Evolutionary conservation across 169 alveolate genomes (phyloP), one percentile per base, ranked within the genome.

Genomic region (Plasmodium yoelii): DNA sequence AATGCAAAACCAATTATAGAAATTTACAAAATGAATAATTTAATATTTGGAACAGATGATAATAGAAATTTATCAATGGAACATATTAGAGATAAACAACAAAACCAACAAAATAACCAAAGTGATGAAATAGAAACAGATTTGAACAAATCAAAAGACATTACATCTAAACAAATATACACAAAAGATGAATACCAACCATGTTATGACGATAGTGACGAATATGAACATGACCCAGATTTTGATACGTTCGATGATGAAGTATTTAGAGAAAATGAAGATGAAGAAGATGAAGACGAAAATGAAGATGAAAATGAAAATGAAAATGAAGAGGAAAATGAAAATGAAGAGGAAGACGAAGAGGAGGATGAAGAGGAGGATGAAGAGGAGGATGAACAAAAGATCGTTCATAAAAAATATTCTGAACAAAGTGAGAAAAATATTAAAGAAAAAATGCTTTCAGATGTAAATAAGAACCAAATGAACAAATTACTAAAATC

Each of bases 1-100:
- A 87, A 69, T 26, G 65, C 90, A 2, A 82, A 49, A 12, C 69
- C 75, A 28, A 49, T 59, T 26, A 61, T 71, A 47, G 90, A 82
- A 28, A 53, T 19, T 1, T 42, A 59, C 18, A 47, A 47, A 64
- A 56, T 26, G 55, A 42, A 55, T 0, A 47, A 26, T 2, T 73
- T 12, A 24, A 34, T 34, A 34, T 39, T 8, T 15, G 18, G 49
- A 15, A 24, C 7, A 19, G 84, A 51, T 15, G 59, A 13, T 51
- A 15, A 51, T 51, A 15, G 24, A 51, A 51, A 51, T 6, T 12
- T 13, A 6, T 34, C 42, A 3, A 4, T 3, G 5, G 42, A 34
- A 34, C 42, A 2, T 34, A 34, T 34, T 34, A 34, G 0, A 34
- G 42, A 5, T 34, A 34, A 34, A 34, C 42, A 34, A 34, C 42